Base-by-base conservation (phyloP, 768 basidiomycete species). In the Wakefieldia striispora region DNA sequence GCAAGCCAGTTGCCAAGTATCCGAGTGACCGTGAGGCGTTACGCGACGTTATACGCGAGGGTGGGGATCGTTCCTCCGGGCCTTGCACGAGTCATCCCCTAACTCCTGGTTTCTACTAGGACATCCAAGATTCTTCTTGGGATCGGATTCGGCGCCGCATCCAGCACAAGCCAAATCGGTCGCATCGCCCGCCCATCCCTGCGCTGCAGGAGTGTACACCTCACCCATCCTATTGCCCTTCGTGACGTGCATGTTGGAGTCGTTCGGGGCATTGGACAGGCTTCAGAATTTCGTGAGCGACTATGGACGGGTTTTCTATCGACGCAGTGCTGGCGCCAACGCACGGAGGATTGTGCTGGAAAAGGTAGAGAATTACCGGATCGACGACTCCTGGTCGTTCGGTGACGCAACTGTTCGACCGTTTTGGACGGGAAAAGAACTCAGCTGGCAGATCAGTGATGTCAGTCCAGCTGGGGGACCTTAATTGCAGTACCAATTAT, bases 1-100 rank as follows among this genome's bases (percentile, higher is more conserved):
- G 97, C 76, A 99, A 98, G 69, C 97, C 97, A 0, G 88, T 99
- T 19, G 94, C 97, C 12, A 99, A 99, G 70, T 94, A 83, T 66
- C 95, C 95, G 2, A 86, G 88, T 56, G 97, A 99, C 66, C 79
- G 95, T 14, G 69, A 81, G 59, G 93, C 95, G 13, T 70, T 99
- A 49, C 80, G 82, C 43, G 77, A 87, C 19, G 83, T 93, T 24
- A 78, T 97, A 40, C 75, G 69, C 54, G 81, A 89, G 74, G 91
- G 91, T 88, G 52, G 37, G 71, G 49, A 45, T 20, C 21, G 27
- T 31, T 37, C 42, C 27, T 2, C 31, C 8, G 12, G 24, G 21
- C 26, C 20, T 21, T 0, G 37, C 2, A 33, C 33, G 34, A 38
- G 33, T 33, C 26, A 14, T 12, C 8, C 11, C 31, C 39, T 46